These are phyloP conservation scores for Candida sonorensis DNA, from an alignment of 805 yeast genomes.

Conservation along the genomic window DNA sequence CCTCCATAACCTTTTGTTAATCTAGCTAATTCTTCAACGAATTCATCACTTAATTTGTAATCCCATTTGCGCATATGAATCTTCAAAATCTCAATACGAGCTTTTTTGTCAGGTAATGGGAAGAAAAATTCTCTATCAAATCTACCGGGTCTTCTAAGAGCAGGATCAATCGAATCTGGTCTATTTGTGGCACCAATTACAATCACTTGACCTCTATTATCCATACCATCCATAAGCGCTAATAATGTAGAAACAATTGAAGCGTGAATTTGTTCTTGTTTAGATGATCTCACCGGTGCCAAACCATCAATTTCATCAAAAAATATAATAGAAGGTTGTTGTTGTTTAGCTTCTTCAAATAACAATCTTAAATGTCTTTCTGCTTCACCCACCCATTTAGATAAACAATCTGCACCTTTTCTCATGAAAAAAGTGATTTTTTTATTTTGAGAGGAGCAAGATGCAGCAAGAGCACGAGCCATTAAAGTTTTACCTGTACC, in stretches of 20 bases:
- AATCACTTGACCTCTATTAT: slow-evolving; percentile 94
- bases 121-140: slow-evolving; percentile 96
- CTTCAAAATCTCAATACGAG: slow-evolving; percentile 69
- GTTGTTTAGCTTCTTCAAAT: slow-evolving; percentile 93
- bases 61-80: slow-evolving; percentile 90
- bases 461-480: slow-evolving; percentile 97
- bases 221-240: slow-evolving; percentile 99
- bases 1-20: slow-evolving; percentile 97
- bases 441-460: slow-evolving; percentile 76
- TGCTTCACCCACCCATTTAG: slow-evolving; percentile 99
- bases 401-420: slow-evolving; percentile 94
- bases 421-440: slow-evolving; percentile 97
- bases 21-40: slow-evolving; percentile 61
- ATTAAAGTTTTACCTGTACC: slow-evolving; percentile 98
- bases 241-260: slow-evolving; percentile 91
- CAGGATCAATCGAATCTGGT: slow-evolving; percentile 98
- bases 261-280: slow-evolving; percentile 98
- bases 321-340: slow-evolving; percentile 93
- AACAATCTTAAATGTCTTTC: slow-evolving; percentile 86
- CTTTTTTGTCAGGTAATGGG: slow-evolving; percentile 79
- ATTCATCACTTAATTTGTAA: slow-evolving; percentile 55
- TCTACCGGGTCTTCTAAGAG: slow-evolving; percentile 92
- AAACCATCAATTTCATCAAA: slow-evolving; percentile 98
- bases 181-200: slow-evolving; percentile 98
- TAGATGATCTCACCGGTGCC: slow-evolving; percentile 96